A percentile compares a stretch with the other conserved stretches of the same genome.
Evolutionary conservation across 2,329 filamentous ascomycete genomes (phyloP).

Genomic region (Aspergillus sp.): DNA sequence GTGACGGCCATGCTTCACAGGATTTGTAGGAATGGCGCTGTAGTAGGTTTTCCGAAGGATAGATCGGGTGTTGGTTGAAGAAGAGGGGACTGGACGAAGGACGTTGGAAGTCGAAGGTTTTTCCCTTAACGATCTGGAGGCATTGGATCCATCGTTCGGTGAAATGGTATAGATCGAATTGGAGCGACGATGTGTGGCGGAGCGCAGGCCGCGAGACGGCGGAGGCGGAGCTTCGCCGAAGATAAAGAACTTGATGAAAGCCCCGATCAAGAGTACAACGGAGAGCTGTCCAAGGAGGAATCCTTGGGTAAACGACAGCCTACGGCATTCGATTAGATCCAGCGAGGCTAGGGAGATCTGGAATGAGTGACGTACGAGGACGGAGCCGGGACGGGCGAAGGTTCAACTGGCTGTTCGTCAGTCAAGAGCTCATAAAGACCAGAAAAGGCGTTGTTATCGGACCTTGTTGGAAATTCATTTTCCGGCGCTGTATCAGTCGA

Average conservation of each 20-base stretch:
- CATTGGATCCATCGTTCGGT: conserved; percentile 36
- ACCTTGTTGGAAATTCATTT: conserved; percentile 36
- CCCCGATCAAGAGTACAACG: conserved; percentile 83
- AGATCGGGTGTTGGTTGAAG: conserved; percentile 76
- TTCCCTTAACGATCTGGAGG: conserved; percentile 45
- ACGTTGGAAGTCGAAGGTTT: conserved; percentile 64
- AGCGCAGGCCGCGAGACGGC: conserved; percentile 75
- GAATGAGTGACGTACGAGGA: conserved; percentile 39
- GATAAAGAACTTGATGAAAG: conserved; percentile 99
- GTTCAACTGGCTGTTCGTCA: conserved; percentile 29
- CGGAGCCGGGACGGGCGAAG: conserved; percentile 32
- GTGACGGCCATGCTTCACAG: conserved; percentile 43
- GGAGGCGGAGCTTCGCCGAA: conserved; percentile 89
- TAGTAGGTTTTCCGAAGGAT: conserved; percentile 98
- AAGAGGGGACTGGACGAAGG: conserved; percentile 67
- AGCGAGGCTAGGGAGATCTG: background rate
- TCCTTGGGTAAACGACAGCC: conserved; percentile 88
- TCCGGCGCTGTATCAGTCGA: conserved; percentile 25
- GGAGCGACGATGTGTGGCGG: conserved; percentile 74
- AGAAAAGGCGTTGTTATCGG: conserved; percentile 2
- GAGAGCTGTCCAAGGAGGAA: conserved; percentile 91
- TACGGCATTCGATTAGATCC: conserved; percentile 35
- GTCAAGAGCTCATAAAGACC: background rate
- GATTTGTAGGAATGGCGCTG: conserved; percentile 56
- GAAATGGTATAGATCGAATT: conserved; percentile 56